These are phyloP conservation scores for Acrodontium crateriforme DNA, from an alignment of 2,329 filamentous ascomycete species.

Conservation along the genomic window DNA sequence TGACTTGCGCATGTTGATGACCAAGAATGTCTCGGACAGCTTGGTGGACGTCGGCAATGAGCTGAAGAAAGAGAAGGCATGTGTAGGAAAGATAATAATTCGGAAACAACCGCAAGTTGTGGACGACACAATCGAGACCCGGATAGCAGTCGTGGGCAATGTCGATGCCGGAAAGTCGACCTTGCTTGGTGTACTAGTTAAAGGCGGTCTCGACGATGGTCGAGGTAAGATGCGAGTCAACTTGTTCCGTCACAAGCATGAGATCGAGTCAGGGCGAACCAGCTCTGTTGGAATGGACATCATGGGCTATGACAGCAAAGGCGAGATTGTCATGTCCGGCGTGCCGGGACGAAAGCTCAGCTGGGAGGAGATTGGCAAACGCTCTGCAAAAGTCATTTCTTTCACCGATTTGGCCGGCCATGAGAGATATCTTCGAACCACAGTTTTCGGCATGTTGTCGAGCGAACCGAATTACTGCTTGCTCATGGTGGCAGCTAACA, in stretches of 20 bases:
- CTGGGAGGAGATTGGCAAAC: conserved; percentile 95
- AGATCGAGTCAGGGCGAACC: conserved; percentile 88
- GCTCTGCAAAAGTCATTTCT: conserved; percentile 87
- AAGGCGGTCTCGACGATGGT: conserved; percentile 88
- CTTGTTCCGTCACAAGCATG: conserved; percentile 93
- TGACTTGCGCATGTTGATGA: conserved; percentile 70
- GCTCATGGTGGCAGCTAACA: conserved; percentile 96
- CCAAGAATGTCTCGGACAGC: conserved; percentile 70
- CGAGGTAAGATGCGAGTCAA: conserved; percentile 88
- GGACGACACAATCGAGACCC: conserved; percentile 85
- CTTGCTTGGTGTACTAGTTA: conserved; percentile 87
- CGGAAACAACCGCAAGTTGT: conserved; percentile 58
- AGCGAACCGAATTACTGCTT: conserved; percentile 95
- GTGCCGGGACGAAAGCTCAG: conserved; percentile 75
- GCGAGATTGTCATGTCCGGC: conserved; percentile 68
- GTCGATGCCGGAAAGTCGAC: conserved; percentile 96
- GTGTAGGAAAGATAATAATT: conserved; percentile 76
- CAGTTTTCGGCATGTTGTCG: conserved; percentile 86
- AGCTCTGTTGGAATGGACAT: conserved; percentile 98
- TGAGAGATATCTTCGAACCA: conserved; percentile 87
- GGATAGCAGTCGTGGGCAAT: conserved; percentile 94
- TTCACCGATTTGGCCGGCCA: conserved; percentile 94
- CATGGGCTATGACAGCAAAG: conserved; percentile 84
- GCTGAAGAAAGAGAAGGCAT: conserved; percentile 54
- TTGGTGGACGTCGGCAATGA: conserved; percentile 52